These are phyloP conservation scores for Wickerhamia fluorescens DNA, from an alignment of 805 yeast species.

Conservation along the genomic window DNA sequence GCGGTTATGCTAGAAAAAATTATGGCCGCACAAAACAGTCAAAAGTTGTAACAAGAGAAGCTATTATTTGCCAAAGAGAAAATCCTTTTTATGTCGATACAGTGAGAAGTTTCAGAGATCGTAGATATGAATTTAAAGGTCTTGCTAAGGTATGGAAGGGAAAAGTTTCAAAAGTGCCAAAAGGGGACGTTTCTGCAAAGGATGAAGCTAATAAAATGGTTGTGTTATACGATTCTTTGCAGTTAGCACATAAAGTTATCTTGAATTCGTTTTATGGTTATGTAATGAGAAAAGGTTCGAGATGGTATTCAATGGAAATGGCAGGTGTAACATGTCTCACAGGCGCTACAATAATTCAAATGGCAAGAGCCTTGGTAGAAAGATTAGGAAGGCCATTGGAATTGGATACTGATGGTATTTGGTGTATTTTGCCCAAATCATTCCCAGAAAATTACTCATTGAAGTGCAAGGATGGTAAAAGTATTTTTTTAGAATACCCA, in stretches of 20 bases:
- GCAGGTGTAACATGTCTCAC: constrained; percentile 98
- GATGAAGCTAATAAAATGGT: constrained; percentile 96
- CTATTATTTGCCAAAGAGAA: constrained; percentile 94
- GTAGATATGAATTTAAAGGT: constrained; percentile 93
- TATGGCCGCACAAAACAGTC: constrained; percentile 77
- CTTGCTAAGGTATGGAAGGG: constrained; percentile 92
- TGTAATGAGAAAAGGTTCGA: constrained; percentile 97
- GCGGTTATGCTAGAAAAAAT: constrained; percentile 80
- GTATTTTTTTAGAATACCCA: constrained; percentile 75
- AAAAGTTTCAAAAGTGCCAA: constrained; percentile 49
- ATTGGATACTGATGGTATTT: constrained; percentile 97
- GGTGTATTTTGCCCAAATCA: constrained; percentile 94
- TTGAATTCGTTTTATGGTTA: constrained; percentile 95
- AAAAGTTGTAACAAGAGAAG: constrained; percentile 80
- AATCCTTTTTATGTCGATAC: constrained; percentile 96
- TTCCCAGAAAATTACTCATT: constrained; percentile 87
- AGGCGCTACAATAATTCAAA: constrained; percentile 96
- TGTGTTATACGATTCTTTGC: constrained; percentile 88
- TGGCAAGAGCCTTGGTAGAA: constrained; percentile 90
- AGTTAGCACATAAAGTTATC: constrained; percentile 94
- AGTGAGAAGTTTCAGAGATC: constrained; percentile 88
- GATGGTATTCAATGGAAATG: constrained; percentile 99
- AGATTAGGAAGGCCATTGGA: constrained; percentile 92
- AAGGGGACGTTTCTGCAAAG: constrained; percentile 48
- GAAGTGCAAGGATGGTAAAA: constrained; percentile 69